Conservation (phyloP, 2,329 filamentous ascomycete species). For the Pseudocercospora vitis region DNA sequence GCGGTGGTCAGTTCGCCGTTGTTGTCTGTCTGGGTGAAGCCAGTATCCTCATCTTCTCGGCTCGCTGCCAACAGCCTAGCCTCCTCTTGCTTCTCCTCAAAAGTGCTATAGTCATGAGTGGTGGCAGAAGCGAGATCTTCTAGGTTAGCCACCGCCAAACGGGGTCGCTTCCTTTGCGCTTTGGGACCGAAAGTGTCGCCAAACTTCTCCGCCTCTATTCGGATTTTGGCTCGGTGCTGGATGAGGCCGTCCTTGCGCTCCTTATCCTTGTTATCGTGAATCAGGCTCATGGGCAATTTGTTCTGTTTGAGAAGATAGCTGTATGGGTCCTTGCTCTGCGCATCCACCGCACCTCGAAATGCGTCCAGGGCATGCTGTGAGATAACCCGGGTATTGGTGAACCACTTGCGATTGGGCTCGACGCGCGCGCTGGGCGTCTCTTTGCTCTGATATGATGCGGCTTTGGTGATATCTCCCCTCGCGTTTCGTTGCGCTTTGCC, state of each 20-base stretch:
- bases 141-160: constrained; percentile 79
- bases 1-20: constrained; percentile 47
- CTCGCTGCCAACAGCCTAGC: constrained; percentile 65
- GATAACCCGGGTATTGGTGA: constrained; percentile 88
- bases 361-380: constrained; percentile 82
- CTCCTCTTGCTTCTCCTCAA: constrained; percentile 77
- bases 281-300: constrained; percentile 93
- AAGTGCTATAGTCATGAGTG: constrained; percentile 76
- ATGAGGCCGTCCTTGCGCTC: constrained; percentile 74
- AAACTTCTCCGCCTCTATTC: constrained; percentile 84
- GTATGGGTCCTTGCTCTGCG: constrained; percentile 87
- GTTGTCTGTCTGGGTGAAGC: constrained; percentile 14
- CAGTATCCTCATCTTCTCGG: constrained; percentile 35
- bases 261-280: constrained; percentile 69
- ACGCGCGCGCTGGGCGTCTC: constrained; percentile 81
- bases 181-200: constrained; percentile 90
- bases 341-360: constrained; percentile 89
- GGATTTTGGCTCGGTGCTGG: constrained; percentile 91
- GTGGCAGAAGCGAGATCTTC: constrained; percentile 78
- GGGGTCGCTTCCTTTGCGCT: constrained; percentile 87
- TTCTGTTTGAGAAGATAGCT: constrained; percentile 94
- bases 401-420: constrained; percentile 97
- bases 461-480: constrained; percentile 77
- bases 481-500: constrained; percentile 80
- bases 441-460: constrained; percentile 78